A percentile compares a stretch with the other conserved stretches of the same genome.
These are phyloP conservation scores for Syzygium malaccense DNA, from an alignment of 441 rosid genomes.

Conservation along the genomic window DNA sequence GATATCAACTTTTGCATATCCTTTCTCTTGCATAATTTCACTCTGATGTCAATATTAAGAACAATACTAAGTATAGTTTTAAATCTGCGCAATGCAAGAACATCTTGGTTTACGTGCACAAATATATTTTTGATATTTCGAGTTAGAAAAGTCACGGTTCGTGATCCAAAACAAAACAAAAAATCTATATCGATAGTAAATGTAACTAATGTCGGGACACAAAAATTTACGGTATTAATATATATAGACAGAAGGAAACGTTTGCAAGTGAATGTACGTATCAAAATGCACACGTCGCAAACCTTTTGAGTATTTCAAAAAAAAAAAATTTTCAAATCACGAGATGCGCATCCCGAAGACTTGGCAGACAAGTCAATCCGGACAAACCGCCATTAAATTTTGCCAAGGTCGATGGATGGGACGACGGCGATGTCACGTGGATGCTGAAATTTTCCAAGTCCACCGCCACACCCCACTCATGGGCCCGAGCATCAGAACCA, in stretches of 20 bases:
- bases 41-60: not conserved
- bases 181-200: no score
- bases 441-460: not conserved
- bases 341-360: not conserved
- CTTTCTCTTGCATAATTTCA: not conserved
- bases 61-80: not conserved
- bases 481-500: not conserved
- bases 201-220: not conserved
- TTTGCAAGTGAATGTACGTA: fast-evolving
- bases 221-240: no score
- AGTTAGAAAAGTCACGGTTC: no score
- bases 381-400: not conserved
- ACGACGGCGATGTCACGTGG: not conserved
- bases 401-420: not conserved
- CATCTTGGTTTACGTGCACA: no score
- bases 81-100: no score
- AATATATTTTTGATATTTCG: not conserved
- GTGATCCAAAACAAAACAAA: not conserved
- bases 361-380: not conserved
- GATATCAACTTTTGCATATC: not conserved
- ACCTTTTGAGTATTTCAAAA: not conserved
- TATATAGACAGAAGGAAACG: not conserved
- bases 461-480: not conserved
- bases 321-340: no score
- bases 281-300: no score